These are phyloP conservation scores for Scutellaria barbata DNA, from an alignment of 257 asterid species.

Conservation along the genomic window DNA sequence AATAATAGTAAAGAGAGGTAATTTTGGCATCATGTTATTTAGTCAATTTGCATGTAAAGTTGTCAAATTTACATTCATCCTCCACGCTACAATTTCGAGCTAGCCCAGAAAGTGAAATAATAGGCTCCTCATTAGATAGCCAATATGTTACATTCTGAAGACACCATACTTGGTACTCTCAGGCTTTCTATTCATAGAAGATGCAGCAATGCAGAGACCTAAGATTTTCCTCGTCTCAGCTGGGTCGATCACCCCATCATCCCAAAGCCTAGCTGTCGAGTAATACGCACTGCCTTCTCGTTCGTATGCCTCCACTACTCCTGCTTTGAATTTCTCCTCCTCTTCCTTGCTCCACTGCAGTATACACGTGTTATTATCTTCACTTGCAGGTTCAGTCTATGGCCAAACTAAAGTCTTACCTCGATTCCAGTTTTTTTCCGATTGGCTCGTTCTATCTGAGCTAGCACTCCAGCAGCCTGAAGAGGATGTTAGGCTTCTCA, in stretches of 20 bases:
- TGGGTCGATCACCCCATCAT: conserved; percentile 94
- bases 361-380: not conserved
- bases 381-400: not conserved
- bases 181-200: conserved; percentile 61
- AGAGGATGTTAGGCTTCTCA: conserved; percentile 4
- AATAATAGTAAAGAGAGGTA: not conserved
- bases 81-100: not conserved
- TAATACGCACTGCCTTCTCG: conserved; percentile 87
- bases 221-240: conserved; percentile 86
- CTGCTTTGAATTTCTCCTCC: conserved; percentile 78
- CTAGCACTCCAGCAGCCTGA: conserved; percentile 97
- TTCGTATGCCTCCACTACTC: conserved; percentile 79
- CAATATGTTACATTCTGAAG: conserved; percentile 72
- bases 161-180: conserved; percentile 82
- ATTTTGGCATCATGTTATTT: not conserved
- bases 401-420: conserved; percentile 43
- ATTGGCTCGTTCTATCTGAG: conserved; percentile 79
- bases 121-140: too few species aligned
- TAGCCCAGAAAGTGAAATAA: not conserved
- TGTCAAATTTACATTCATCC: not conserved
- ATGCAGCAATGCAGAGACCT: conserved; percentile 80
- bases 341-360: conserved; percentile 86
- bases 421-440: conserved; percentile 69
- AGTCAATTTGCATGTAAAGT: not conserved
- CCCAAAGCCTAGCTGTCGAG: conserved; percentile 98